Percentiles rank a stretch among this genome's conserved stretches.
Evolutionary conservation across 371 early-diverging fungal genomes (phyloP).

Genomic region (Dichotomocladium elegans): DNA sequence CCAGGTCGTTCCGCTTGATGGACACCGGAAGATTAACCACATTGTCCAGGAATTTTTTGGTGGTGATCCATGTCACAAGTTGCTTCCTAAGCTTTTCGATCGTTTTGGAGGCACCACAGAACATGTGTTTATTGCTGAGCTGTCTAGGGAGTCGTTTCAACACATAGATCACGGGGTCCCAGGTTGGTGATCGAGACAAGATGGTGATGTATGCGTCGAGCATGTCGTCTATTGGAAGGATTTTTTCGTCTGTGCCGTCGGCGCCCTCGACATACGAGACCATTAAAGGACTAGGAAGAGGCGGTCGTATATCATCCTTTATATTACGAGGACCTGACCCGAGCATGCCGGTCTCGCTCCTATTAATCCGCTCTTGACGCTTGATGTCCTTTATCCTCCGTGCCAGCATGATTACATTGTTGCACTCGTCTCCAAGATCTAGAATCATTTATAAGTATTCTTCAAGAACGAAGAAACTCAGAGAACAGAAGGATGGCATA

Average conservation of each 20-base stretch:
- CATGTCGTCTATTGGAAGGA: conserved; percentile 29
- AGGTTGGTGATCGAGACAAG: conserved; percentile 60
- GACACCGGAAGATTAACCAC: conserved; percentile 48
- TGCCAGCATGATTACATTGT: neutral
- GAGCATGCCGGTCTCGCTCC: too few relatives aligned
- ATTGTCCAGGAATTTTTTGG: conserved; percentile 49
- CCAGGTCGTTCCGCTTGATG: conserved; percentile 62
- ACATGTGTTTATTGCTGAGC: conserved; percentile 70
- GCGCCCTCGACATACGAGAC: conserved; percentile 16
- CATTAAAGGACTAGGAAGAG: conserved; percentile 33
- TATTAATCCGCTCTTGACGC: too few relatives aligned
- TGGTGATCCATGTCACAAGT: conserved; percentile 53
- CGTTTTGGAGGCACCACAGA: conserved; percentile 53
- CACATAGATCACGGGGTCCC: conserved; percentile 63
- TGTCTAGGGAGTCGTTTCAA: conserved; percentile 64
- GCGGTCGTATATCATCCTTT: too few relatives aligned
- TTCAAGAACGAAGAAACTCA: too few relatives aligned
- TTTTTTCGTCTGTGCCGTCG: conserved; percentile 17
- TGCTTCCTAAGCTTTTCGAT: conserved; percentile 49
- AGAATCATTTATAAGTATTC: too few relatives aligned
- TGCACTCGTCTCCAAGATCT: too few relatives aligned
- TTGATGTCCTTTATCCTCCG: too few relatives aligned
- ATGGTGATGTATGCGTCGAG: conserved; percentile 51
- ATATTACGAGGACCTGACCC: too few relatives aligned
- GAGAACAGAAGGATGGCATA: conserved; percentile 19